These are phyloP conservation scores for Stenocarpella maydis DNA, from an alignment of 2,329 filamentous ascomycete species.

Conservation along the genomic window DNA sequence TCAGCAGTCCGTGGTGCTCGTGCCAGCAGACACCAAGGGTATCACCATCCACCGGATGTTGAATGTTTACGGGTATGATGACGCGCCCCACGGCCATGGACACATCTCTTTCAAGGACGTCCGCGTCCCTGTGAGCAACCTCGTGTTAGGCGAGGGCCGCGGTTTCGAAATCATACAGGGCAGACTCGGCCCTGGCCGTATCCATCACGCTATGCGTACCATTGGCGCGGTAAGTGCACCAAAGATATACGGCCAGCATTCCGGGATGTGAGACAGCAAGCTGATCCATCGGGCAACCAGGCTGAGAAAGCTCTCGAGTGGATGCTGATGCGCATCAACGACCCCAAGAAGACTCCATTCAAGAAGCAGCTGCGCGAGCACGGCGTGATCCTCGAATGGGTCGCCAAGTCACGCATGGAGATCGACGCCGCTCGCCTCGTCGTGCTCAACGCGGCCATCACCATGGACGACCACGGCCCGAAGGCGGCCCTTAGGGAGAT, in stretches of 20 bases:
- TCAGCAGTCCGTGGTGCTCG: slow-evolving; percentile 93
- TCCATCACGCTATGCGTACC: slow-evolving; percentile 96
- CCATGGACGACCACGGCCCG: slow-evolving; percentile 88
- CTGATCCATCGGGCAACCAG: slow-evolving; percentile 44
- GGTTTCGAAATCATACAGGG: slow-evolving; percentile 99
- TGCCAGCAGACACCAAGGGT: slow-evolving; percentile 81
- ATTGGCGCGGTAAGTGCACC: slow-evolving; percentile 75
- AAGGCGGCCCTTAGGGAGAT: slow-evolving; percentile 94
- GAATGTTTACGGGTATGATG: slow-evolving; percentile 93
- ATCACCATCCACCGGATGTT: slow-evolving; percentile 96
- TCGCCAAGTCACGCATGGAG: slow-evolving; percentile 89
- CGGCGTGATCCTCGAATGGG: slow-evolving; percentile 94
- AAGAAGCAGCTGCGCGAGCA: slow-evolving; percentile 87
- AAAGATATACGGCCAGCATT: not conserved
- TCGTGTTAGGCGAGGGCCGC: slow-evolving; percentile 90
- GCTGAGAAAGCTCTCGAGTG: slow-evolving; percentile 92
- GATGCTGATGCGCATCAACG: slow-evolving; percentile 94
- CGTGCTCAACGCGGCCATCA: slow-evolving; percentile 93
- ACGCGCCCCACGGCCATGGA: slow-evolving; percentile 97
- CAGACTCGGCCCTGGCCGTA: slow-evolving; percentile 91
- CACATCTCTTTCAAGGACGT: slow-evolving; percentile 92
- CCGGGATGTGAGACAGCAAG: slow-evolving; percentile 6
- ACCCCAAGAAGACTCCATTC: slow-evolving; percentile 89
- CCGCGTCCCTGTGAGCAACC: slow-evolving; percentile 81
- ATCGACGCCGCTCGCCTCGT: slow-evolving; percentile 91